Evolutionary conservation across 345 rosid genomes (phyloP).

Genomic region (Acer saccharum): DNA sequence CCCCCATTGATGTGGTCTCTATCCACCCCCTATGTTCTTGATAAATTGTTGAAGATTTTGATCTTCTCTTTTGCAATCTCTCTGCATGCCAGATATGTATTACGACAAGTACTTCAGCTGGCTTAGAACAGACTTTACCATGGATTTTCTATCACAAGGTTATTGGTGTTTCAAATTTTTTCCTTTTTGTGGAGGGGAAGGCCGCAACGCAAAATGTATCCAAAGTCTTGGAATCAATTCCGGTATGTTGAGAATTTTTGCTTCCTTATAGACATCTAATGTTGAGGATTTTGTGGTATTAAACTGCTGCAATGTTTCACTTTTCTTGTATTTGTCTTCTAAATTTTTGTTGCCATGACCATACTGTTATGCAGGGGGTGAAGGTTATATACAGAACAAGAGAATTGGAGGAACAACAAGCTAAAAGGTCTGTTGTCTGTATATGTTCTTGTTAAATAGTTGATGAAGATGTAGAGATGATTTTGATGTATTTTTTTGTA

Average conservation of each 20-base stretch:
- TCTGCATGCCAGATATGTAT: conserved; percentile 61
- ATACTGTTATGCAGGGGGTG: conserved; percentile 60
- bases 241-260: conserved; percentile 35
- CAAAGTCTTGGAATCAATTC: conserved; percentile 69
- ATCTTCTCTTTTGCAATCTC: conserved; percentile 5
- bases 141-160: conserved; percentile 94
- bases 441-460: conserved; percentile 6
- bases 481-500: not conserved
- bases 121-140: conserved; percentile 81
- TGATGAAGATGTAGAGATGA: not conserved
- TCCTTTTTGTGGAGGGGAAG: conserved; percentile 92
- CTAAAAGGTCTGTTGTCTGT: conserved; percentile 77
- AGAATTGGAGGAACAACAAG: conserved; percentile 87
- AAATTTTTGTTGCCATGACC: conserved; percentile 6
- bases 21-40: not conserved
- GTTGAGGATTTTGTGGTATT: not conserved
- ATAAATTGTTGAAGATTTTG: not conserved
- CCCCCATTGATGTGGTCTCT: not conserved
- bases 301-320: conserved; percentile 16
- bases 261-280: not conserved
- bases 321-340: conserved; percentile 2
- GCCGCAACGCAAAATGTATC: conserved; percentile 79
- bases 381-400: conserved; percentile 76
- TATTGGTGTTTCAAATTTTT: conserved; percentile 81
- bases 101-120: conserved; percentile 91